These are phyloP conservation scores for Phytopythium chamaehyphon DNA, from an alignment of 352 stramenopile genomes.

Conservation along the genomic window DNA sequence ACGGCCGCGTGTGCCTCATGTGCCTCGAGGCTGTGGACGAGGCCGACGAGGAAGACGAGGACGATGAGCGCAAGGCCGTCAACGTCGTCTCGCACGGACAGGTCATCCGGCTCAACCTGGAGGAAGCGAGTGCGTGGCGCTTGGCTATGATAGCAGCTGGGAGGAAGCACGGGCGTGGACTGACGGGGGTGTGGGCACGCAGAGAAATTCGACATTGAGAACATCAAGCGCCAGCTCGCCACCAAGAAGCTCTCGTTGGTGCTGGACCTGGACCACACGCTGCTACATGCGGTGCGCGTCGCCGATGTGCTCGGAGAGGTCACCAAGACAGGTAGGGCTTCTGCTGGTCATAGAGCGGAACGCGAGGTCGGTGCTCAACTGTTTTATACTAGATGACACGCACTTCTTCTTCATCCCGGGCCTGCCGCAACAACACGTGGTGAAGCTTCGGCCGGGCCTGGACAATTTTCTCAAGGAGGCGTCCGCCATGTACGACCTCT, in stretches of 20 bases:
- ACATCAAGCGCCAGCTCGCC: slow-evolving; percentile 82
- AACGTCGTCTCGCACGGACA: slow-evolving; percentile 82
- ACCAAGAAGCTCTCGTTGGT: slow-evolving; percentile 93
- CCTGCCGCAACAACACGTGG: slow-evolving; percentile 82
- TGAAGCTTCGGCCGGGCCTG: slow-evolving; percentile 92
- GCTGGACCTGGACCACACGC: slow-evolving; percentile 96
- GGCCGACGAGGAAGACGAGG: slow-evolving; percentile 59
- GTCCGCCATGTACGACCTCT: slow-evolving; percentile 87
- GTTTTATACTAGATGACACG: slow-evolving; percentile 66
- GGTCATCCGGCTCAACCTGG: slow-evolving; percentile 93
- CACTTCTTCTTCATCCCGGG: slow-evolving; percentile 77
- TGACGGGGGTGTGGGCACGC: slow-evolving; percentile 9
- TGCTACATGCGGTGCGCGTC: slow-evolving; percentile 91
- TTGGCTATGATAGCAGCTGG: slow-evolving; percentile 64
- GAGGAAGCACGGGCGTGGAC: slow-evolving; percentile 91
- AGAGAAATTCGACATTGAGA: slow-evolving; percentile 86
- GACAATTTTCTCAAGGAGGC: slow-evolving; percentile 86
- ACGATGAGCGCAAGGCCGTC: slow-evolving; percentile 47
- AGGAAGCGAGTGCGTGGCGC: slow-evolving; percentile 91
- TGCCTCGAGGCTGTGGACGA: slow-evolving; percentile 65
- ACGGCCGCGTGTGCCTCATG: slow-evolving; percentile 77
- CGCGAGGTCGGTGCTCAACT: too few relatives aligned
- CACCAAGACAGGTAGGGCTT: slow-evolving; percentile 36
- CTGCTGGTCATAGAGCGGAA: too few relatives aligned
- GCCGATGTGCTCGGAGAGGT: slow-evolving; percentile 66